Evolutionary conservation across 495 filamentous ascomycete species (phyloP).

Genomic region (Pyrenula massariospora): DNA sequence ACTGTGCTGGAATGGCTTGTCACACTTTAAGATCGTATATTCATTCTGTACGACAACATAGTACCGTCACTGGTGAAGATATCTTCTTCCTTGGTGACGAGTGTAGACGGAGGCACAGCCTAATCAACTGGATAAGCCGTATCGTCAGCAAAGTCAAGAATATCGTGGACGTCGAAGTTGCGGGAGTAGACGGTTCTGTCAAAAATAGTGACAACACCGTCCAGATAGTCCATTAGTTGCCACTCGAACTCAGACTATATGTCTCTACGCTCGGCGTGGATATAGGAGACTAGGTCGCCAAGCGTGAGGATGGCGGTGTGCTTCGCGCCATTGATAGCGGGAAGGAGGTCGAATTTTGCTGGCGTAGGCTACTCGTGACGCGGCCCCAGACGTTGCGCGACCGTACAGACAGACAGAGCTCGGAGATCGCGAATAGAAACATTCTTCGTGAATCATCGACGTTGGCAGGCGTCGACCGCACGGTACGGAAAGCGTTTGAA

Average conservation of each 20-base stretch:
- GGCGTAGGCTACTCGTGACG: too few relatives aligned
- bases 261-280: slow-evolving; percentile 42
- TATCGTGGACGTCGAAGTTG: slow-evolving; percentile 48
- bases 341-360: too few relatives aligned
- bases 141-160: slow-evolving; percentile 46
- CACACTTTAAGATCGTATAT: too few relatives aligned
- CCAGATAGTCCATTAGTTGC: slow-evolving; percentile 36
- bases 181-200: slow-evolving; percentile 45
- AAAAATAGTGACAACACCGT: slow-evolving; percentile 28
- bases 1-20: too few relatives aligned
- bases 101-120: slow-evolving; percentile 26
- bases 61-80: too few relatives aligned
- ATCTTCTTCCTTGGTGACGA: slow-evolving; percentile 34
- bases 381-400: too few relatives aligned
- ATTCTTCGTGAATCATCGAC: too few relatives aligned
- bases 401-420: too few relatives aligned
- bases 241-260: slow-evolving; percentile 45
- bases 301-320: slow-evolving; percentile 42
- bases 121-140: slow-evolving; percentile 44
- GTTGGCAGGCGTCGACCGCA: neutral
- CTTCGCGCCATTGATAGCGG: too few relatives aligned
- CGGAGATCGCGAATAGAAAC: too few relatives aligned
- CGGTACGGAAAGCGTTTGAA: neutral
- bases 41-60: too few relatives aligned
- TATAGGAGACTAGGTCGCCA: slow-evolving; percentile 45